Base-by-base conservation (phyloP, 306 rosid species). In the Malus sieversii region DNA sequence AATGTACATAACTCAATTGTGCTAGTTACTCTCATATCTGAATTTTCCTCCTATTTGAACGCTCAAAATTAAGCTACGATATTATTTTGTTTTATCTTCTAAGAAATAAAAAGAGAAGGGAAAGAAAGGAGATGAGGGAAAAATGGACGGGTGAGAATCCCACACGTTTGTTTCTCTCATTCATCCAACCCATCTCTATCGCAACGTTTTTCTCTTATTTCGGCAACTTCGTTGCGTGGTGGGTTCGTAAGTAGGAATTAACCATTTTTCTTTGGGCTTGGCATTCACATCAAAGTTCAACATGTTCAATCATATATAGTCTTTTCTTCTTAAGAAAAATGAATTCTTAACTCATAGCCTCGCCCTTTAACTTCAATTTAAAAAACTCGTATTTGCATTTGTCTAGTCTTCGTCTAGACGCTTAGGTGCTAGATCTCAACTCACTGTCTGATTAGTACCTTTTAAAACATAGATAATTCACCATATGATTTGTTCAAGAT, bases 401-500 rank as follows among this genome's bases (percentile, higher is more conserved):
- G 10, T 8, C 10, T 38, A 38, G 1, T 38, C 0, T 38, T 38
- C 0, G 42, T 38, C 42, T 7, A 38, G 42, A 38, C 0, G 10
- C 0, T 0, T 35, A 35, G 9, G 9, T 2, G 2, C 0, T 38
- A 38, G 42, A 0, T 2, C 42, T 38, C 0, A 38, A 38, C 9
- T 0, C 2, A 38, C 2, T 0, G 2, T 38, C 0, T 2, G 2
- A 38, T 2, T 38, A 7, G 10, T 38, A 38, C 10, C 9, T 38
- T 7, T 38, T 38, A 7, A 2, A 38, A 38, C 0, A 38, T 2
- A 1, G 2, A 38, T 42, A 77, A 66, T 20, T 59, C 40, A 38
- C 59, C 30, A 30, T 30, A 60, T 69, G 79, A 77, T 72, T 38
- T 68, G 75, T 44, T 63, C 29, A 60, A 81, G 77, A 75, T 80